Evolutionary conservation across 2,329 filamentous ascomycete species (phyloP).

Genomic region (Colletotrichum godetiae): DNA sequence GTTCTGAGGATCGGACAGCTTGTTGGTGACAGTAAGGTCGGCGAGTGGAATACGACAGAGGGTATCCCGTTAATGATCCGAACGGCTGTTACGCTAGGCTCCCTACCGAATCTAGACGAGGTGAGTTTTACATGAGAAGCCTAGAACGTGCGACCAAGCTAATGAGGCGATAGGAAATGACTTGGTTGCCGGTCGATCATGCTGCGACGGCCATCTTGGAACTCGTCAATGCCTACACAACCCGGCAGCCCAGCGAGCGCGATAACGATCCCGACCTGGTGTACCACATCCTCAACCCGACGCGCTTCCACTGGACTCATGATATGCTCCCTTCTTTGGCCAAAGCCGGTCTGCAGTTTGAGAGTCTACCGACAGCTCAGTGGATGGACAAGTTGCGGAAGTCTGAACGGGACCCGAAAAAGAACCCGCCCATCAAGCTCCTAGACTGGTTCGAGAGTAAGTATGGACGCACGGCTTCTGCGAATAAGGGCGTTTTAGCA

Average conservation of each 20-base stretch:
- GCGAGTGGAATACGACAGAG: slow-evolving; percentile 61
- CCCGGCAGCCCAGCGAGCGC: slow-evolving; percentile 27
- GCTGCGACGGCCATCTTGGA: slow-evolving; percentile 47
- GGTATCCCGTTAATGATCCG: slow-evolving; percentile 61
- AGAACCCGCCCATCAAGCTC: slow-evolving; percentile 65
- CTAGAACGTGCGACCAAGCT: not conserved
- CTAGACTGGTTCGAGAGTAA: slow-evolving; percentile 58
- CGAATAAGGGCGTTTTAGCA: not conserved
- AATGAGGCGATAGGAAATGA: not conserved
- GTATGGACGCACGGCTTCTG: slow-evolving; percentile 4
- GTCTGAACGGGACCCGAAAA: slow-evolving; percentile 58
- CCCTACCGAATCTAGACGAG: slow-evolving; percentile 54
- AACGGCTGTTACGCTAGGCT: slow-evolving; percentile 54
- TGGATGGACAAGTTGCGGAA: slow-evolving; percentile 38
- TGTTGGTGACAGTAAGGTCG: slow-evolving; percentile 49
- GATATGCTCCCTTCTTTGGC: slow-evolving; percentile 62
- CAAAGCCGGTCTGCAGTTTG: slow-evolving; percentile 55
- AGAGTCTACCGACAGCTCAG: slow-evolving; percentile 44
- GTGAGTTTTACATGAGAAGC: slow-evolving; percentile 32
- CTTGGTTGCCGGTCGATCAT: slow-evolving; percentile 50
- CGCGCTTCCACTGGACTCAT: slow-evolving; percentile 58
- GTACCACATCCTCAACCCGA: slow-evolving; percentile 63
- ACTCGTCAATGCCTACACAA: slow-evolving; percentile 36
- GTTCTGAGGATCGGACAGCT: slow-evolving; percentile 57
- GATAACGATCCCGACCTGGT: slow-evolving; percentile 43